Conservation (phyloP, 2,329 filamentous ascomycete species). For the Rosellinia necatrix region DNA sequence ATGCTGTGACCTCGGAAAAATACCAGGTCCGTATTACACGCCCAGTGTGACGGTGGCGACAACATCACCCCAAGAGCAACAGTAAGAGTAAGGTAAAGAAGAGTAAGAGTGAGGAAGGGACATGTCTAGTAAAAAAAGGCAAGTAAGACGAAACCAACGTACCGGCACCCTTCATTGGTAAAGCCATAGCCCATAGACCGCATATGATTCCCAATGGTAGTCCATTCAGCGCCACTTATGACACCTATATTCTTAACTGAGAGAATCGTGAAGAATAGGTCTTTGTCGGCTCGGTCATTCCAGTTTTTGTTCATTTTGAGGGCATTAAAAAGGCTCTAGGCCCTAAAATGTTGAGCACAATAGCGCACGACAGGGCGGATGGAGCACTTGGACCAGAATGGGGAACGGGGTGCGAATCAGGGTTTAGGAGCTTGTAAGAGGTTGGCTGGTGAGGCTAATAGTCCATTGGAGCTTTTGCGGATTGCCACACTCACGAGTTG, state of each 20-base stretch:
- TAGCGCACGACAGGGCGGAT: constrained; percentile 7
- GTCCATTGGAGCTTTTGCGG: constrained; percentile 34
- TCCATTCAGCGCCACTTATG: constrained; percentile 67
- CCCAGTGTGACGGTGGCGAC: background rate
- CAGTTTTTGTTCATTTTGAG: constrained; percentile 62
- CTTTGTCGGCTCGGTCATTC: constrained; percentile 65
- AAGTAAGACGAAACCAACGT: constrained; percentile 43
- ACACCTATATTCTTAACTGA: constrained; percentile 67
- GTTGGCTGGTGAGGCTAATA: constrained; percentile 35
- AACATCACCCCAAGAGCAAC: background rate
- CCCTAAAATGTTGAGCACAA: constrained; percentile 24
- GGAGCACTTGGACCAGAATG: constrained; percentile 15
- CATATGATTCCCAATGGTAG: constrained; percentile 65
- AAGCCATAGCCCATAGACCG: constrained; percentile 63
- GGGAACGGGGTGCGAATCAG: constrained; percentile 35
- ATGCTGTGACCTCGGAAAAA: background rate
- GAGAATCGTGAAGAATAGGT: constrained; percentile 66
- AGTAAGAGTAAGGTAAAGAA: background rate
- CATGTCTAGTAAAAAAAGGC: no score
- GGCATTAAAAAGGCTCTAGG: constrained; percentile 24
- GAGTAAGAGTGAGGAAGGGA: no score
- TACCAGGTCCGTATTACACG: background rate
- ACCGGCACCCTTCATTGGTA: constrained; percentile 68
- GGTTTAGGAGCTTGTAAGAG: constrained; percentile 39
- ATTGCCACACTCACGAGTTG: constrained; percentile 30